Conservation (phyloP, 345 rosid genomes). For the Citrus mangshanensis region DNA sequence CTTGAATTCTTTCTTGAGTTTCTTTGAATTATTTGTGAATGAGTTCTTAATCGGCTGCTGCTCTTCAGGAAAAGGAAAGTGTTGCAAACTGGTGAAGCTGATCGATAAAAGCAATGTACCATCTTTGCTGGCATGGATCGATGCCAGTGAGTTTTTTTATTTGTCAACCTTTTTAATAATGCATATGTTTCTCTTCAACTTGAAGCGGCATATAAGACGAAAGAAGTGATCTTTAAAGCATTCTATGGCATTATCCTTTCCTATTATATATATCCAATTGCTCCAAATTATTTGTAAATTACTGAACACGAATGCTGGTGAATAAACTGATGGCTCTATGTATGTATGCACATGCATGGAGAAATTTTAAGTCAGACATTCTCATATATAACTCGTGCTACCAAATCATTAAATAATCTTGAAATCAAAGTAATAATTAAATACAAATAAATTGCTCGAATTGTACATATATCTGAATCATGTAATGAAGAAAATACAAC, state of each 20-base stretch:
- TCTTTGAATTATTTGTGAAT: no score
- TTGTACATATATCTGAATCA: neutral
- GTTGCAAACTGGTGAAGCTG: constrained; percentile 79
- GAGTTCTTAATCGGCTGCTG: neutral
- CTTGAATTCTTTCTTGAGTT: no score
- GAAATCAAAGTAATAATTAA: neutral
- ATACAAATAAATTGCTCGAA: neutral
- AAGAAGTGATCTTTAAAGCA: neutral
- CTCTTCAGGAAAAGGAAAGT: constrained; percentile 79
- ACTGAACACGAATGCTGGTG: neutral
- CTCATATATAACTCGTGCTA: neutral
- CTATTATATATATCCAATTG: neutral
- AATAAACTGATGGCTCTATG: no score
- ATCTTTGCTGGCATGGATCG: constrained; percentile 31
- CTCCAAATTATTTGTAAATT: neutral
- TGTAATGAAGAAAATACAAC: no score
- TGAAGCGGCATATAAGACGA: neutral
- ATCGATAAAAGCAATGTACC: no score
- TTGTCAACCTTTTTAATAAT: neutral
- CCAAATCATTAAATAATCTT: neutral
- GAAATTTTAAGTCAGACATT: no score
- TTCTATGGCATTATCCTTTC: neutral
- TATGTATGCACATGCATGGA: no score
- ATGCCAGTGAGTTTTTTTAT: constrained; percentile 21
- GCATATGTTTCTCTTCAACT: no score